Percentiles rank a stretch among this genome's conserved stretches.
Evolutionary conservation across 331 rosid species (phyloP).

Genomic region (Malus hybrid): DNA sequence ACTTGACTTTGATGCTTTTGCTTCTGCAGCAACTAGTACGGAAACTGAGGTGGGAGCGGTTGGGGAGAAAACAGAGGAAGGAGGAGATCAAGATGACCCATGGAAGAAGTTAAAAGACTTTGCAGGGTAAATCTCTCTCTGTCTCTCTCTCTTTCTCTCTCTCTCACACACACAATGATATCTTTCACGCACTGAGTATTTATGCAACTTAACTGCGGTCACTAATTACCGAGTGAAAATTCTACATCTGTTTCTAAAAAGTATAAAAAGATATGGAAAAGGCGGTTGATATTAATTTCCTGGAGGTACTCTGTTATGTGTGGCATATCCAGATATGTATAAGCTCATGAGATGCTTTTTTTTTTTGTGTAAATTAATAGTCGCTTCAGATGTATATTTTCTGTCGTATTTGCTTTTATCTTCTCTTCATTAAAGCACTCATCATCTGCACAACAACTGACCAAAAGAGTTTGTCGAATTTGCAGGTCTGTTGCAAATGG

Average conservation of each 20-base stretch:
- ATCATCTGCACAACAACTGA: background rate
- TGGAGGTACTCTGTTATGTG: background rate
- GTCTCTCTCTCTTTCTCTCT: background rate
- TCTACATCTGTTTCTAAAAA: background rate
- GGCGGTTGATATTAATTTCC: background rate
- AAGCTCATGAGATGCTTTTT: background rate
- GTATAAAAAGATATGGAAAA: background rate
- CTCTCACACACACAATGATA: no score
- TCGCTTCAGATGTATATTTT: background rate
- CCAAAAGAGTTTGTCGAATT: conserved; percentile 8
- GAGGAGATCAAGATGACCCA: conserved; percentile 47
- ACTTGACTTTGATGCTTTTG: background rate
- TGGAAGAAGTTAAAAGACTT: conserved; percentile 63
- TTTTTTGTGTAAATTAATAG: background rate
- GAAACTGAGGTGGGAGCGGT: conserved; percentile 42
- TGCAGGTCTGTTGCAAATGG: conserved; percentile 78
- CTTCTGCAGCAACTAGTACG: conserved; percentile 42
- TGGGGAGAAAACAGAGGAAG: conserved; percentile 39
- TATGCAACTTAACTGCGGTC: background rate
- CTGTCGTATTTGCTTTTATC: background rate
- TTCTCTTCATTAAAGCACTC: background rate
- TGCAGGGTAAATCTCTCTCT: conserved; percentile 58
- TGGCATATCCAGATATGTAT: background rate
- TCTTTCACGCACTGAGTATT: background rate
- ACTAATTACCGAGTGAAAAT: background rate